Percentiles rank a stretch among this genome's conserved stretches.
Conservation (phyloP, 768 basidiomycete species). For the Trametes gibbosa region DNA sequence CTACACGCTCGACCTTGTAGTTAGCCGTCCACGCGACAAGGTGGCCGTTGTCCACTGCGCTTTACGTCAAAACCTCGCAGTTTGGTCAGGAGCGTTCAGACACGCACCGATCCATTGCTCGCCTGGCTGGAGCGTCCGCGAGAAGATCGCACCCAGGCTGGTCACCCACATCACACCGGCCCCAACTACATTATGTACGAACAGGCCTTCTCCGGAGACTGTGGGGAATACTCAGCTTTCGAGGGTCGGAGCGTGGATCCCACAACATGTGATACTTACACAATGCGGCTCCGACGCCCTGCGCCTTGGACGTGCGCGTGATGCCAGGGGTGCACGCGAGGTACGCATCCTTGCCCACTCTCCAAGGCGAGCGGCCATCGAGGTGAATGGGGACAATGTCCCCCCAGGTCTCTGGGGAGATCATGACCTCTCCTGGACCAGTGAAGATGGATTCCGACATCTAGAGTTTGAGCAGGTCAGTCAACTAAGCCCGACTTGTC, state of each 20-base stretch:
- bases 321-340: conserved; percentile 30
- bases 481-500: neutral
- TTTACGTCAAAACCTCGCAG: no score
- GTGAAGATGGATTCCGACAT: conserved; percentile 29
- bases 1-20: conserved; percentile 33
- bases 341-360: conserved; percentile 31
- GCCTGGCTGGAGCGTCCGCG: conserved; percentile 26
- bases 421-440: conserved; percentile 32
- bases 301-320: conserved; percentile 25
- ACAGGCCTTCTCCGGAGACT: conserved; percentile 37
- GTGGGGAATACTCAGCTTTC: neutral
- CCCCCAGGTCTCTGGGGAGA: conserved; percentile 35
- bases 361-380: conserved; percentile 29
- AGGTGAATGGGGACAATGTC: conserved; percentile 33
- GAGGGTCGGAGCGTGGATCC: neutral
- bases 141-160: conserved; percentile 32
- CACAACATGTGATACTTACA: conserved; percentile 23
- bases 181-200: conserved; percentile 27
- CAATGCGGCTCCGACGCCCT: conserved; percentile 30
- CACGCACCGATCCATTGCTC: conserved; percentile 33
- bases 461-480: conserved; percentile 5
- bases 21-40: conserved; percentile 35
- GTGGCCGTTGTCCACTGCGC: conserved; percentile 33
- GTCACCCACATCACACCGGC: conserved; percentile 32
- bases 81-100: neutral